These are phyloP conservation scores for Vigna reflexopilosa DNA, from an alignment of 306 rosid species.

Conservation along the genomic window DNA sequence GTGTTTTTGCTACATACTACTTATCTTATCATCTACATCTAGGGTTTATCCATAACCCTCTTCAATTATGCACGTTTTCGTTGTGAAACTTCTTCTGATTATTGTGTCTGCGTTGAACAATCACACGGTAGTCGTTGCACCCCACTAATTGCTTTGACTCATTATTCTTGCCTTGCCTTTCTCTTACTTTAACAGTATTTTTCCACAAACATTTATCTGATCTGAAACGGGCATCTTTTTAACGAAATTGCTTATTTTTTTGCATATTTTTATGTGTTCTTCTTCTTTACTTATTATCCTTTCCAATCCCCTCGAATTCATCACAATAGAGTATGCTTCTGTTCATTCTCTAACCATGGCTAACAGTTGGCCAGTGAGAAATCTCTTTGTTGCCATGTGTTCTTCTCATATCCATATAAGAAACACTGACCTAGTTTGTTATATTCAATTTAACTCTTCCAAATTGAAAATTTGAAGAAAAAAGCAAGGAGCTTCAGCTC, in stretches of 20 bases:
- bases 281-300: neutral
- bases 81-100: neutral
- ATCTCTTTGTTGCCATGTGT: slow-evolving; percentile 6
- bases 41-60: slow-evolving; percentile 40
- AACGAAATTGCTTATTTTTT: neutral
- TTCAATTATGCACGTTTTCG: slow-evolving; percentile 12
- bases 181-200: slow-evolving; percentile 9
- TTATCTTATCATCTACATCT: slow-evolving; percentile 19
- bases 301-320: slow-evolving; percentile 1
- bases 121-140: slow-evolving; percentile 22
- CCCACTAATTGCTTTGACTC: slow-evolving; percentile 27
- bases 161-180: slow-evolving; percentile 3
- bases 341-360: neutral
- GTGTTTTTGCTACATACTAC: slow-evolving; percentile 22
- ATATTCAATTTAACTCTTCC: neutral
- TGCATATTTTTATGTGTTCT: neutral
- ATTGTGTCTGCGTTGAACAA: neutral
- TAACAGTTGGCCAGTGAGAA: neutral
- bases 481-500: neutral
- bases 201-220: neutral
- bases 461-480: neutral
- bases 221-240: neutral
- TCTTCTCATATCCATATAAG: slow-evolving; percentile 12
- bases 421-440: neutral
- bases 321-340: neutral